A percentile compares a stretch with the other conserved stretches of the same genome.
These are phyloP conservation scores for Globisporangium lucens DNA, from an alignment of 352 stramenopile species.

Conservation along the genomic window DNA sequence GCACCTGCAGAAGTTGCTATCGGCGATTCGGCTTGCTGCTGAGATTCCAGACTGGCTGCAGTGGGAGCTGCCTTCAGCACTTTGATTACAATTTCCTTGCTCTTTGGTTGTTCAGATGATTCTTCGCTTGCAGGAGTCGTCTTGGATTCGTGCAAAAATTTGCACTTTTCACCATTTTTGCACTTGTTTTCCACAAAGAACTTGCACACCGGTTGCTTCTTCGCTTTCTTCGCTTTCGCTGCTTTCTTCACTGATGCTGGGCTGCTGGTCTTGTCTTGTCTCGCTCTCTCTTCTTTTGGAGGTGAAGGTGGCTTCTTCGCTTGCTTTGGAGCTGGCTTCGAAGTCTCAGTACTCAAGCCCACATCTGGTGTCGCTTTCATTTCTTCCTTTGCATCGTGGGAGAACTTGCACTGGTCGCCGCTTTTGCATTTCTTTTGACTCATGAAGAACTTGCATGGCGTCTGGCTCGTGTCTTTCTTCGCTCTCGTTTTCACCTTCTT, in stretches of 20 bases:
- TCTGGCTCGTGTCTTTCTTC: conserved; percentile 19
- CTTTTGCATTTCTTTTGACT: conserved; percentile 47
- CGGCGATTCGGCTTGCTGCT: neutral
- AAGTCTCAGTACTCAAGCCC: neutral
- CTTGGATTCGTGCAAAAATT: conserved; percentile 21
- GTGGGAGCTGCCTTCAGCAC: conserved; percentile 7
- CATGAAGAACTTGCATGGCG: conserved; percentile 48
- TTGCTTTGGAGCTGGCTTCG: neutral
- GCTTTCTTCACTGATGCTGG: conserved; percentile 5
- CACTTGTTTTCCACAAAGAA: conserved; percentile 57
- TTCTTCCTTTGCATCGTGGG: conserved; percentile 29
- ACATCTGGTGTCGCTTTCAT: neutral
- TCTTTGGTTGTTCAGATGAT: neutral
- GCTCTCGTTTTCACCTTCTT: neutral
- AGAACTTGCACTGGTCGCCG: conserved; percentile 66
- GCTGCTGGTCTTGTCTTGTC: conserved; percentile 10
- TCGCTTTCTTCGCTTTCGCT: neutral
- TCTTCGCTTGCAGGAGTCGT: conserved; percentile 10
- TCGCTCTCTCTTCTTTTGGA: neutral
- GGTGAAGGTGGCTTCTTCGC: neutral
- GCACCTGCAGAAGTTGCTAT: neutral
- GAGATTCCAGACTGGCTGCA: neutral
- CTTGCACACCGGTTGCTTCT: conserved; percentile 26
- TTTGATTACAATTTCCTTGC: conserved; percentile 11
- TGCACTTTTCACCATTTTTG: conserved; percentile 35